These are phyloP conservation scores for Ophiostoma australiae DNA, from an alignment of 2,329 filamentous ascomycete species.

Conservation along the genomic window DNA sequence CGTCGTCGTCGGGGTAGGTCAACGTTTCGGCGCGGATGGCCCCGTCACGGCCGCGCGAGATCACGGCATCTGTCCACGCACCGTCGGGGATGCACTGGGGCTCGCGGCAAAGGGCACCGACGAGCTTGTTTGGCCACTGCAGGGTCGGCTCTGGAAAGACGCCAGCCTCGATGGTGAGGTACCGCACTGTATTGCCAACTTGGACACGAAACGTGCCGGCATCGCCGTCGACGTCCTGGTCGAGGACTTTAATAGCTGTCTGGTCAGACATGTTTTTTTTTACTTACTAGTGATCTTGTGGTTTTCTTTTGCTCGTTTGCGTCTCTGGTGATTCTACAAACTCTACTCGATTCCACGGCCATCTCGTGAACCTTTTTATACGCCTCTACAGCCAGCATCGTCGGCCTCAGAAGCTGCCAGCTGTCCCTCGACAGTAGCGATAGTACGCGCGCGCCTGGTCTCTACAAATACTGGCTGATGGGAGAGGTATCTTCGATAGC, in stretches of 20 bases:
- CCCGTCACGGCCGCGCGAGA: neutral
- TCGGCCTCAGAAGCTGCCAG: neutral
- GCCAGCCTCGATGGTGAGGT: neutral
- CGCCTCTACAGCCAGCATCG: neutral
- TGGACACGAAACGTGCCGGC: neutral
- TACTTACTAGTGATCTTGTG: neutral
- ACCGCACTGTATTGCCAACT: neutral
- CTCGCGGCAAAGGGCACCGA: neutral
- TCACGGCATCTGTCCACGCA: neutral
- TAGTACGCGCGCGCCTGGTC: constrained; percentile 4
- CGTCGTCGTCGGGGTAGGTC: neutral
- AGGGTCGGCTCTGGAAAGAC: neutral
- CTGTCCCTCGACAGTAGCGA: neutral
- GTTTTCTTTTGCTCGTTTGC: neutral
- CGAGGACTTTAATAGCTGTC: neutral
- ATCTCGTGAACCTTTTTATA: neutral
- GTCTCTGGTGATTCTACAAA: neutral
- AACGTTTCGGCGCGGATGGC: neutral
- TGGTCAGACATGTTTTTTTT: neutral
- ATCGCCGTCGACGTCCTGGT: constrained; percentile 4
- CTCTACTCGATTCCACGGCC: neutral
- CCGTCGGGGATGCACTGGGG: neutral
- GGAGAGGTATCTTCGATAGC: neutral
- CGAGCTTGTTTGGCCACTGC: neutral
- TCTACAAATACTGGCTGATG: neutral